These are phyloP conservation scores for Pseudonectria foliicola DNA, from an alignment of 2,329 filamentous ascomycete species.

Conservation along the genomic window DNA sequence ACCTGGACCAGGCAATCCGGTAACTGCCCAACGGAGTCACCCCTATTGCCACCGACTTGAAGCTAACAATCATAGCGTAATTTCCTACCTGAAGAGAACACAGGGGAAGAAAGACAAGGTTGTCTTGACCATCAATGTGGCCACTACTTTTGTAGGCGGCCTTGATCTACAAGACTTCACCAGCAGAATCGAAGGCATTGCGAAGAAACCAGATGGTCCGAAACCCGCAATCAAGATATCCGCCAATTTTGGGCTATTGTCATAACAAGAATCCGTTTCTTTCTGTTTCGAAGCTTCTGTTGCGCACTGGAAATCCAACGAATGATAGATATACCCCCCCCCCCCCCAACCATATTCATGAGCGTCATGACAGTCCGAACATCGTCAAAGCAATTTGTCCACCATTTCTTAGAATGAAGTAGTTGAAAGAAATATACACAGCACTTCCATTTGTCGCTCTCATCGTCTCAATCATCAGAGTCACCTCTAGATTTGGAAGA, in stretches of 20 bases:
- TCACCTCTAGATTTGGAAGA: conserved; percentile 21
- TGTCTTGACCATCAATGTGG: conserved; percentile 29
- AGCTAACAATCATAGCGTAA: conserved; percentile 24
- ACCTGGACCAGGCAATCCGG: conserved; percentile 32
- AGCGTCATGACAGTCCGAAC: conserved; percentile 14
- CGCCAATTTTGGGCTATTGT: conserved; percentile 21
- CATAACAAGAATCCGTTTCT: conserved; percentile 10
- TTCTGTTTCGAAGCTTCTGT: conserved; percentile 1
- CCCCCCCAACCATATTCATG: conserved; percentile 4
- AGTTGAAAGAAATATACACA: too few relatives aligned
- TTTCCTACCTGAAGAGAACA: conserved; percentile 17
- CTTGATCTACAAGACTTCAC: conserved; percentile 28
- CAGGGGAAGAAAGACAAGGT: conserved; percentile 31
- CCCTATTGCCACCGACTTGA: neutral
- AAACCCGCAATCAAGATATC: conserved; percentile 27
- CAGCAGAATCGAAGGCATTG: conserved; percentile 26
- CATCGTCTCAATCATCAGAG: conserved; percentile 21
- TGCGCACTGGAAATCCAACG: conserved; percentile 8
- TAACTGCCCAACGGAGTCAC: conserved; percentile 22
- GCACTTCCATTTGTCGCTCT: neutral
- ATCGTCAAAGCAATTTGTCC: conserved; percentile 6
- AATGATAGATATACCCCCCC: conserved; percentile 7
- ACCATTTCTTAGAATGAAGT: conserved; percentile 1
- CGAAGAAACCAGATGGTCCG: conserved; percentile 26
- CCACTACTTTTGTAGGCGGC: conserved; percentile 20